Percentiles rank a stretch among this genome's conserved stretches.
These are phyloP conservation scores for Thinopyrum elongatum DNA, from an alignment of 176 grass and related monocot genomes.

Conservation along the genomic window DNA sequence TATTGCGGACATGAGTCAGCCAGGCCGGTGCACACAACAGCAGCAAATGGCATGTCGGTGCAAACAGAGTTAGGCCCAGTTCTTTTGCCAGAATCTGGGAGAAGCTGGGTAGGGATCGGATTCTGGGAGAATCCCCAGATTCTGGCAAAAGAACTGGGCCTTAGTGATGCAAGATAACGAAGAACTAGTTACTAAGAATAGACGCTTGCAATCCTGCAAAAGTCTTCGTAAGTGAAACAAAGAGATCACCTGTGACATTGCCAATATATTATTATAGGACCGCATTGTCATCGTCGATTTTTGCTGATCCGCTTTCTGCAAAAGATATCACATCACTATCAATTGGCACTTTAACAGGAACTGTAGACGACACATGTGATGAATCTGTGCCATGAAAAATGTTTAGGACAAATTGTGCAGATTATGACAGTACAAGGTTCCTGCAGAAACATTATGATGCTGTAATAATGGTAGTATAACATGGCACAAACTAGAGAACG, in stretches of 20 bases:
- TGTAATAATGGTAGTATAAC: background rate
- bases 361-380: background rate
- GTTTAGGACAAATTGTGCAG: slow-evolving; percentile 7
- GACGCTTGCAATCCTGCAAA: background rate
- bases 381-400: background rate
- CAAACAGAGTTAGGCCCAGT: background rate
- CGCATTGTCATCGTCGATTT: slow-evolving; percentile 65
- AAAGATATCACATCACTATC: slow-evolving; percentile 16
- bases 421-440: slow-evolving; percentile 8
- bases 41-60: background rate
- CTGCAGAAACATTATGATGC: slow-evolving; percentile 4
- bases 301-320: slow-evolving; percentile 85
- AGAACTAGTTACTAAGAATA: background rate
- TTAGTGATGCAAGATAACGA: background rate
- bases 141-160: too few species aligned
- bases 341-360: slow-evolving; percentile 14
- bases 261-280: slow-evolving; percentile 94
- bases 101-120: too few species aligned
- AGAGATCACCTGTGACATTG: slow-evolving; percentile 71
- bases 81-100: too few species aligned
- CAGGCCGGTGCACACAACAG: background rate
- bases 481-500: slow-evolving; percentile 2
- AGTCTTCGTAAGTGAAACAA: slow-evolving; percentile 9
- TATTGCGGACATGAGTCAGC: background rate
- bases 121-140: too few species aligned